Base-by-base conservation (phyloP, 2,329 filamentous ascomycete genomes). In the Neonectria magnoliae region DNA sequence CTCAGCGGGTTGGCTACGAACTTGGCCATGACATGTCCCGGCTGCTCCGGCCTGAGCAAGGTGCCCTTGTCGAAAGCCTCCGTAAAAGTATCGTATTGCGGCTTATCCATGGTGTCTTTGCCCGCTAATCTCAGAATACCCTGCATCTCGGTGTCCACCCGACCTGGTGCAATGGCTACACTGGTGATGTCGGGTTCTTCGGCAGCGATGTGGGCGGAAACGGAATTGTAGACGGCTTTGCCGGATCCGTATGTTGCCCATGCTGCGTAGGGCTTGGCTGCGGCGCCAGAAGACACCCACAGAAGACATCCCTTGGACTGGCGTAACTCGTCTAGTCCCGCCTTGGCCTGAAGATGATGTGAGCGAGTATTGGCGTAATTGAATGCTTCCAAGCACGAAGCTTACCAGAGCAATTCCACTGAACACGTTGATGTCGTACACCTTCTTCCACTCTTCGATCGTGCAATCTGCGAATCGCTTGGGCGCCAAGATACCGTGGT, bases 141-240 rank as follows among this genome's bases (percentile, higher is more conserved):
- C 77, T 97, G 94, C 94, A 98, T 98, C 56, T 91, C 91, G 0
- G 94, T 98, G 75, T 97, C 92, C 8, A 97, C 91, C 50, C 92
- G 88, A 2, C 94, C 94, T 0, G 94, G 94, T 4, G 90, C 85
- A 36, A 98, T 82, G 0, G 92, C 85, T 0, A 97, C 80, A 13
- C 88, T 90, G 0, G 87, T 92, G 48, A 97, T 88, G 14, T 90
- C 84, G 1, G 91, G 89, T 77, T 97, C 94, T 76, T 98, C 94
- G 1, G 85, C 84, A 0, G 88, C 88, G 38, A 98, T 79, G 38
- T 94, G 93, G 45, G 85, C 80, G 1, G 90, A 89, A 5, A 97
- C 81, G 71, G 95, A 93, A 77, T 97, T 97, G 73, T 96, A 76
- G 1, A 92, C 93, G 0, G 93, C 93, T 80, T 97, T 97, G 18